phyloP scores from a whole-genome alignment of 2,329 filamentous ascomycete genomes.

The Scorias spongiosa region DNA sequence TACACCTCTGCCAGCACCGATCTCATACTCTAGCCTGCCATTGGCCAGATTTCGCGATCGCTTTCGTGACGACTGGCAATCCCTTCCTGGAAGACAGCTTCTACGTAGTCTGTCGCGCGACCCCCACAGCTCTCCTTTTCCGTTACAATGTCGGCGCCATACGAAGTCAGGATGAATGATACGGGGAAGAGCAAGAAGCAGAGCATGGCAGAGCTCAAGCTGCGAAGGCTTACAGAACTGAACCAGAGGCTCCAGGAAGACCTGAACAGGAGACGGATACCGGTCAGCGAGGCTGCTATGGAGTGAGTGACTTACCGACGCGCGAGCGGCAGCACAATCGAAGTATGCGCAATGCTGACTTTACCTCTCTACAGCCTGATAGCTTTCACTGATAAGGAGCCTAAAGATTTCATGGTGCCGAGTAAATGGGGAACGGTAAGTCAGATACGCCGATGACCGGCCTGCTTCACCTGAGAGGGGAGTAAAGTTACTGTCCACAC shows the following conservation, averaged over 20 bases:
- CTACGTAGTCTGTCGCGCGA: no score
- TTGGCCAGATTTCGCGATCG: no score
- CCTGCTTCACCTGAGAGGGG: background rate
- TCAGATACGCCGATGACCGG: background rate
- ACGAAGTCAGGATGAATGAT: constrained; percentile 50
- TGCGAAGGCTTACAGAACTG: constrained; percentile 87
- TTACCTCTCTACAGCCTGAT: constrained; percentile 54
- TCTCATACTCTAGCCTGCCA: no score
- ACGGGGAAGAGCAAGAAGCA: constrained; percentile 85
- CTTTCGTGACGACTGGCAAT: no score
- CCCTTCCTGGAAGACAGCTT: no score
- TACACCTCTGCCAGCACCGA: no score
- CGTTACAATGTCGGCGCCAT: constrained; percentile 42
- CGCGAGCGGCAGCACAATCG: no score
- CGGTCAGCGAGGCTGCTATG: constrained; percentile 75
- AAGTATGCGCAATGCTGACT: background rate
- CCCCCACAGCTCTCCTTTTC: background rate
- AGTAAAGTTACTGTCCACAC: background rate
- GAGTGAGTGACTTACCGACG: no score
- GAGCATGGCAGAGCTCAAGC: constrained; percentile 96
- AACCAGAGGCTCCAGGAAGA: constrained; percentile 94
- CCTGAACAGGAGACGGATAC: constrained; percentile 85
- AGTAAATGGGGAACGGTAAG: constrained; percentile 78
- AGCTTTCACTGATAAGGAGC: constrained; percentile 86
- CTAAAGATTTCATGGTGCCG: constrained; percentile 97